Base-by-base conservation (phyloP, 768 basidiomycete genomes). In the Dioszegia crocea region DNA sequence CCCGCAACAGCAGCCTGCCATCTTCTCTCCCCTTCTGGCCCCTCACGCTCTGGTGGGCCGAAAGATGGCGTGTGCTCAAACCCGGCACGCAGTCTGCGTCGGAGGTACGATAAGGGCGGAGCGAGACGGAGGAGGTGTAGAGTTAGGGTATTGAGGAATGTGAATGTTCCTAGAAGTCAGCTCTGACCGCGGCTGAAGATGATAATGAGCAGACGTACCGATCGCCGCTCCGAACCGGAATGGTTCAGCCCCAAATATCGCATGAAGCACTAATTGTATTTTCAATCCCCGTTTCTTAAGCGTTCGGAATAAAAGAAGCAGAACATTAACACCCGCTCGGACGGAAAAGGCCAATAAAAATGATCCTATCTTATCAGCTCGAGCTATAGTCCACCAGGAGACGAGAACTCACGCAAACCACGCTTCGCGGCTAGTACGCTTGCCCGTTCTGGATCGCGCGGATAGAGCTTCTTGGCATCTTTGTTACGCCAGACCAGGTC, bases 211-310 rank as follows among this genome's bases (percentile, higher is more conserved):
- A 33, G n/a, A 62, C 75, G 38, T 61, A 86, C 89, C 91, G 36
- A 97, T 80, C 90, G 93, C 93, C 0, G 86, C 84, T 3, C 86
- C 89, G 63, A 94, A 93, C 19, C 92, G 80, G 70, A 87, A 82
- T 0, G 89, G 86, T 69, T 96, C 92, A 40, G 80, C 62, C 0
- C 91, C 91, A 64, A 96, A 88, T 43, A 94, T 79, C 0, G 91
- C 92, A 78, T 84, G 88, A 3, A 87, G 83, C 49, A 96, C 81
- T 23, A 91, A 74, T 3, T 83, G 76, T 8, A 88, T 77, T 10
- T 87, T 84, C 55, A 82, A 76, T n/a, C 83, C 79, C 67, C 88
- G 91, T 66, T 39, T 47, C 43, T 55, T 47, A 23, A 87, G 83
- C 12, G 89, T 83, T 30, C 87, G 81, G 52, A 92, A 83, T n/a